A percentile compares a stretch with the other conserved stretches of the same genome.
phyloP scores from a whole-genome alignment of 495 filamentous ascomycete species.

The Xylaria venustula region DNA sequence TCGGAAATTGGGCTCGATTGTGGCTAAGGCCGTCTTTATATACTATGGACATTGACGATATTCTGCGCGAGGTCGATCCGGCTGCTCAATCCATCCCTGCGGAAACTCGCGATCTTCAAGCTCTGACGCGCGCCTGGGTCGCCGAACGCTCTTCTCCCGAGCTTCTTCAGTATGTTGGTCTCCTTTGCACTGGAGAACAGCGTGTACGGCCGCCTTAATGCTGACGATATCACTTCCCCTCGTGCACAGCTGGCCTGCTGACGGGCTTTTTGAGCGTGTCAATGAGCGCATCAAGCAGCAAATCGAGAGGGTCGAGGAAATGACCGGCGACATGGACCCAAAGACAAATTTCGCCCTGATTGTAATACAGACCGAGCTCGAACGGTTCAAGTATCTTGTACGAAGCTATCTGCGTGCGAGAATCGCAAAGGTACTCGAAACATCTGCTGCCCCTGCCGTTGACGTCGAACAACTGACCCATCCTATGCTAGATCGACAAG shows the following conservation, averaged over 20 bases:
- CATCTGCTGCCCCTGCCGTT: slow-evolving; percentile 7
- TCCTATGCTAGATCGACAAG: slow-evolving; percentile 59
- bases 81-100: slow-evolving; percentile 51
- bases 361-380: slow-evolving; percentile 93
- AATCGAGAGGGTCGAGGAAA: slow-evolving; percentile 71
- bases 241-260: slow-evolving; percentile 46
- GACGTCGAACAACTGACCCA: slow-evolving; percentile 6
- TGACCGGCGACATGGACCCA: slow-evolving; percentile 77
- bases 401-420: slow-evolving; percentile 81
- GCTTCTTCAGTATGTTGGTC: slow-evolving; percentile 51
- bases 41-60: slow-evolving; percentile 84
- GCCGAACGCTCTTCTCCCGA: slow-evolving; percentile 88
- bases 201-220: not conserved
- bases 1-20: no score
- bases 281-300: slow-evolving; percentile 67
- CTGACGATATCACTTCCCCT: not conserved
- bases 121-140: slow-evolving; percentile 88
- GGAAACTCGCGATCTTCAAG: slow-evolving; percentile 77
- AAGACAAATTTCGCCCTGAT: slow-evolving; percentile 90
- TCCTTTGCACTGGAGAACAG: not conserved
- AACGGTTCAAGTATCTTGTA: slow-evolving; percentile 86
- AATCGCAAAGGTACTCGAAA: slow-evolving; percentile 65
- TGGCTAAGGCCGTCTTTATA: no score
- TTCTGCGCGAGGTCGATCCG: slow-evolving; percentile 76
- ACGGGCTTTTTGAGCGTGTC: slow-evolving; percentile 64